A percentile compares a stretch with the other conserved stretches of the same genome.
Evolutionary conservation across 192 early-diverging fungal genomes (phyloP).

Genomic region (Coemansia sp.): DNA sequence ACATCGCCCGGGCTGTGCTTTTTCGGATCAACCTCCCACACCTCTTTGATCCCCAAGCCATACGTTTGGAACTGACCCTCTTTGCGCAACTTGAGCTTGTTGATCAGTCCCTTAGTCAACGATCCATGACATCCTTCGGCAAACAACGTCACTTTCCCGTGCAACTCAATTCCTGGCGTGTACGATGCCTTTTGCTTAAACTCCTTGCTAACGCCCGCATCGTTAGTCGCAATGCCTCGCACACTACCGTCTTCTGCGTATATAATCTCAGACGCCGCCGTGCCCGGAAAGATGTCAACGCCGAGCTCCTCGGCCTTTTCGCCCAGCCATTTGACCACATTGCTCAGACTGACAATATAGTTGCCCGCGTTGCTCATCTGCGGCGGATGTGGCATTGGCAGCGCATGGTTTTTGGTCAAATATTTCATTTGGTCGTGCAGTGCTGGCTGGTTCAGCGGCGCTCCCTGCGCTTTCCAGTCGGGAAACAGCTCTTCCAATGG

Average conservation of each 20-base stretch:
- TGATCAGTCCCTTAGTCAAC: constrained; percentile 85
- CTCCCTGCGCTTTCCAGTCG: constrained; percentile 94
- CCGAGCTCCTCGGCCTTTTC: constrained; percentile 95
- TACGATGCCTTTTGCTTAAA: constrained; percentile 88
- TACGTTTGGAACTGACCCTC: constrained; percentile 89
- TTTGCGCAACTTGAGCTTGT: constrained; percentile 85
- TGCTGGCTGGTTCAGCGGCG: constrained; percentile 87
- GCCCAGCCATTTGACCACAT: constrained; percentile 94
- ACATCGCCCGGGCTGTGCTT: constrained; percentile 84
- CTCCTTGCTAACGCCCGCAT: constrained; percentile 88
- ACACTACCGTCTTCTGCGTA: constrained; percentile 94
- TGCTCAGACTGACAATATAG: constrained; percentile 93
- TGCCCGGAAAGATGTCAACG: constrained; percentile 91
- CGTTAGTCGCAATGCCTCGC: constrained; percentile 89
- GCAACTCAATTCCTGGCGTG: constrained; percentile 93
- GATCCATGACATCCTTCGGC: constrained; percentile 98
- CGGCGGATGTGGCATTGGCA: constrained; percentile 90
- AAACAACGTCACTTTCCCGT: constrained; percentile 91
- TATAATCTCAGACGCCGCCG: constrained; percentile 89
- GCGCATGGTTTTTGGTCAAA: constrained; percentile 70
- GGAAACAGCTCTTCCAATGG: constrained; percentile 95
- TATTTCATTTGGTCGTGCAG: constrained; percentile 81
- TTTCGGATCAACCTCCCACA: constrained; percentile 88
- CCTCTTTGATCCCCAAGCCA: constrained; percentile 95
- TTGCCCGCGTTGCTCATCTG: constrained; percentile 96